phyloP scores from a whole-genome alignment of 31 red algal species.

The Bonnemaisonia californica region DNA sequence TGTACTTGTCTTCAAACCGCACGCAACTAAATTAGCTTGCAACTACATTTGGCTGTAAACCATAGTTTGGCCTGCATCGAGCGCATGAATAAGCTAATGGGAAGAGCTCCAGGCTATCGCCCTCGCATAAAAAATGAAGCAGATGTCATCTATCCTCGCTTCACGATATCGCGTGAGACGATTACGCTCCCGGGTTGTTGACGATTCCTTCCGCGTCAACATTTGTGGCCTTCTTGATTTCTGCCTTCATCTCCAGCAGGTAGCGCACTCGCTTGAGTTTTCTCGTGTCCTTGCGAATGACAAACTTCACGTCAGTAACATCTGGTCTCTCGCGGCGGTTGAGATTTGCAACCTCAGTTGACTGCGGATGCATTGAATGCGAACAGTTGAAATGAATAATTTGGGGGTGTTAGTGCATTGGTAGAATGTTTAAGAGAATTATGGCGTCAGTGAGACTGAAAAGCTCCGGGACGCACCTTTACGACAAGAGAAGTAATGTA shows the following conservation, averaged over 20 bases:
- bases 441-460: neutral
- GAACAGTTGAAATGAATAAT: too few species aligned
- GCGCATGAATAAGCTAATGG: too few species aligned
- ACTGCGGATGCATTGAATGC: constrained; percentile 46
- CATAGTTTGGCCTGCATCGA: too few species aligned
- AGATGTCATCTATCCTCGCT: too few species aligned
- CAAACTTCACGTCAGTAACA: constrained; percentile 85
- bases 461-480: constrained; percentile 45
- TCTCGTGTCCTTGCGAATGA: constrained; percentile 82
- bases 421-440: too few species aligned
- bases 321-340: constrained; percentile 79
- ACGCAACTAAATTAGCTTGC: too few species aligned
- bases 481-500: constrained; percentile 79
- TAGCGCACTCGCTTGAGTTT: constrained; percentile 92
- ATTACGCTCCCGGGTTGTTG: constrained; percentile 1
- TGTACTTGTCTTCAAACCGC: too few species aligned
- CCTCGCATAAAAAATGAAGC: too few species aligned
- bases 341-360: constrained; percentile 75
- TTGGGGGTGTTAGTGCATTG: too few species aligned
- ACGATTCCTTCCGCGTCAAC: constrained; percentile 62
- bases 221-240: constrained; percentile 77
- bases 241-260: constrained; percentile 91
- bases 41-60: too few species aligned
- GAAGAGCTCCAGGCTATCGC: too few species aligned
- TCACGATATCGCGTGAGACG: too few species aligned